Base-by-base conservation (phyloP, 2,329 filamentous ascomycete genomes). In the Colletotrichum incanum region DNA sequence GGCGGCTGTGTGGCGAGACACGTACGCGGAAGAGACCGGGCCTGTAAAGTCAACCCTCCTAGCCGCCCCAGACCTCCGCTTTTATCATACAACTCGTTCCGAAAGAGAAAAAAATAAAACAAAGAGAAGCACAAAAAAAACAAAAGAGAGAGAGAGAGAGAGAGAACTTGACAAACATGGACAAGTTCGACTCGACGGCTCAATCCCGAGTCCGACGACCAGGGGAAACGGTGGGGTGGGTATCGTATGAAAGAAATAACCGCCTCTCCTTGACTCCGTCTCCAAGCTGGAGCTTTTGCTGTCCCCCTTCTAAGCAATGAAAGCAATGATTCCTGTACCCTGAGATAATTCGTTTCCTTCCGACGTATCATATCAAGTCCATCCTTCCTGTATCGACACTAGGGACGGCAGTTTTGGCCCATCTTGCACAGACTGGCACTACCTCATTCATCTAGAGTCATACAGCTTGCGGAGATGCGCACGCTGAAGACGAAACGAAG, bases 401-500 rank as follows among this genome's bases (percentile, higher is more conserved):
- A 20, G 18, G 18, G 23, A 28, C 37, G 60, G 31, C 8, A 20
- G 61, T 37, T 34, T 59, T 43, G 49, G 49, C 14, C 58, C 31
- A 34, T 50, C 18, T 23, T 63, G 28, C 14, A 34, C 31, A 72
- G 37, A 34, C 58, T 72, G 47, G 62, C 65, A 12, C 62, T 47
- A 49, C 34, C 41, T 12, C 28, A 23, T 67, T 67, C 37, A 67
- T 26, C 56, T 67, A 26, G 52, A 45, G 31, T 84, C 82, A 67
- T 89, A 88, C 2, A 93, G 80, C 45, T 84, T 82, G 63, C 84
- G 83, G 11, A 95, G 83, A 74, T 88, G 92, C 16, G 88, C 84
- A 64, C 95, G 89, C 80, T 97, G 94, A 52, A 86, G 81, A 26
- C 88, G 84, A 78, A 97, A 97, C 2, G 90, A 89, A 7, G 88